phyloP scores from a whole-genome alignment of 495 filamentous ascomycete species.

The Xylaria flabelliformis region DNA sequence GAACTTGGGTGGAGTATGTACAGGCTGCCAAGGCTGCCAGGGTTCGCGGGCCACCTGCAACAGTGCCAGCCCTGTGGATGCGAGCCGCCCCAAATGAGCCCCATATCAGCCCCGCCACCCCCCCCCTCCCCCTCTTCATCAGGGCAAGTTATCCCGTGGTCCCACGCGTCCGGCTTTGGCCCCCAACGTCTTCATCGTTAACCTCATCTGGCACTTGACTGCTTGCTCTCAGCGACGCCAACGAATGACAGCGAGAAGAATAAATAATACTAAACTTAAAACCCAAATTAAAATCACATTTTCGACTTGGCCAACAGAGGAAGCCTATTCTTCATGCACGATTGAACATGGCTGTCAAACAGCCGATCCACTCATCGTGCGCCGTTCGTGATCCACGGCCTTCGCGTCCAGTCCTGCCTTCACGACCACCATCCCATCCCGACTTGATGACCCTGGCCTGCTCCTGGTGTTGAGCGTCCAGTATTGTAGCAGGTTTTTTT shows the following conservation, averaged over 20 bases:
- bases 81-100: neutral
- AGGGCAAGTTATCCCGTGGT: neutral
- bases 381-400: slow-evolving; percentile 11
- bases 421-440: slow-evolving; percentile 20
- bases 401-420: slow-evolving; percentile 32
- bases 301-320: neutral
- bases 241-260: slow-evolving; percentile 1
- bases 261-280: slow-evolving; percentile 7
- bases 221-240: neutral
- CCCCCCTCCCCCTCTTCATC: too few species aligned
- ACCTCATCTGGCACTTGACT: slow-evolving; percentile 18
- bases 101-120: too few species aligned
- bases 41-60: slow-evolving; percentile 26
- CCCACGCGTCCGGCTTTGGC: slow-evolving; percentile 15
- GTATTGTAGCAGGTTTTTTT: neutral
- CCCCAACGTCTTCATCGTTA: slow-evolving; percentile 17
- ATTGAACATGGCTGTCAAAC: neutral
- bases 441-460: slow-evolving; percentile 22
- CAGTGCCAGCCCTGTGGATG: slow-evolving; percentile 26
- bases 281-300: slow-evolving; percentile 1
- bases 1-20: slow-evolving; percentile 11
- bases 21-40: neutral
- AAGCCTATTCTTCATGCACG: slow-evolving; percentile 30
- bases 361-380: slow-evolving; percentile 12
- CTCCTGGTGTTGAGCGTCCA: neutral